Conservation (phyloP, 2,329 filamentous ascomycete species). For the Fusarium multiceps region DNA sequence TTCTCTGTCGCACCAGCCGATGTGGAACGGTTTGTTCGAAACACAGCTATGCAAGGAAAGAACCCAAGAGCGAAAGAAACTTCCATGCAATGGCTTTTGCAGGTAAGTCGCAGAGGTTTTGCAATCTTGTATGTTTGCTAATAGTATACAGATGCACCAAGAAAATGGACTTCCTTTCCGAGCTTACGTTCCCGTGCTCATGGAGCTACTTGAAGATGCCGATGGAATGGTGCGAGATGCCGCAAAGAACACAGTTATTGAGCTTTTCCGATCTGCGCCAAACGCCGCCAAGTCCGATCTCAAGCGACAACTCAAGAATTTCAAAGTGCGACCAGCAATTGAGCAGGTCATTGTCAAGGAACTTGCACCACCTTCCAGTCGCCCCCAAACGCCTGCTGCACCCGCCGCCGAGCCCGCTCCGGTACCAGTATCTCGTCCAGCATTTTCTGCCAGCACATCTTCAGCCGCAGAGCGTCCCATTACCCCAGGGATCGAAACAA, state of each 20-base stretch:
- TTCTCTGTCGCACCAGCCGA: conserved; percentile 76
- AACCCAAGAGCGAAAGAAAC: conserved; percentile 87
- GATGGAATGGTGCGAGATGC: conserved; percentile 88
- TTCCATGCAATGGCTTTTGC: conserved; percentile 85
- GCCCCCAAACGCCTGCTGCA: conserved; percentile 56
- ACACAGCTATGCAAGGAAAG: conserved; percentile 80
- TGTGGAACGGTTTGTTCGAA: conserved; percentile 83
- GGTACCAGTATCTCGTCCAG: conserved; percentile 52
- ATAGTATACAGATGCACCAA: conserved; percentile 74
- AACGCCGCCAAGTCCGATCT: conserved; percentile 88
- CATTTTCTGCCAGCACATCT: conserved; percentile 64
- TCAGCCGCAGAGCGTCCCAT: conserved; percentile 64
- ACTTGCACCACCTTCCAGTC: conserved; percentile 65
- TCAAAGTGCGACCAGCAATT: conserved; percentile 88
- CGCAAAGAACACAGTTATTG: conserved; percentile 85
- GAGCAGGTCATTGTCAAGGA: conserved; percentile 82
- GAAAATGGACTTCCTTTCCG: conserved; percentile 84
- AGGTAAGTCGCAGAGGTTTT: conserved; percentile 59
- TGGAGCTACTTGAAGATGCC: conserved; percentile 89
- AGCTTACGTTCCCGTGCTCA: conserved; percentile 82
- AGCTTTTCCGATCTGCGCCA: conserved; percentile 85
- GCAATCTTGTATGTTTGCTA: conserved; percentile 9
- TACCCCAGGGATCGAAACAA: conserved; percentile 73
- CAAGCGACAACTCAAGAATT: conserved; percentile 84
- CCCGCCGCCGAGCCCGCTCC: conserved; percentile 50